A percentile compares a stretch with the other conserved stretches of the same genome.
Conservation (phyloP, 257 asterid species). For the Verbena officinalis region DNA sequence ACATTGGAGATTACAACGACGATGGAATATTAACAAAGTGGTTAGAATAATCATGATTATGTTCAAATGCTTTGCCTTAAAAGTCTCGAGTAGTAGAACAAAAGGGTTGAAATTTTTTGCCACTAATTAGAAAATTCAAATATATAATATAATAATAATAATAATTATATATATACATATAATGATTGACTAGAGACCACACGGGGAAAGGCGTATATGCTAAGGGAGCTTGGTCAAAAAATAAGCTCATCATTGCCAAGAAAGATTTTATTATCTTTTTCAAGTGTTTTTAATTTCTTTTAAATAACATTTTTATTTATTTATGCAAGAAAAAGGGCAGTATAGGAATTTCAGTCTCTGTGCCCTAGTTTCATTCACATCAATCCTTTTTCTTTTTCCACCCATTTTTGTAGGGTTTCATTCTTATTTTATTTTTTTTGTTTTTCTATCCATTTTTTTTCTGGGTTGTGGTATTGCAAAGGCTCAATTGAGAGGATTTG, state of each 20-base stretch:
- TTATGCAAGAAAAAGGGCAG: slow-evolving; percentile 8
- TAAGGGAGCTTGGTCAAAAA: slow-evolving; percentile 39
- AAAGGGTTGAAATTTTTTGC: slow-evolving; percentile 25
- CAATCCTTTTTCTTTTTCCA: slow-evolving; percentile 16
- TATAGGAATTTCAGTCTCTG: slow-evolving; percentile 14
- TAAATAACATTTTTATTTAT: background rate
- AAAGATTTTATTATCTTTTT: background rate
- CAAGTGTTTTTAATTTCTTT: background rate
- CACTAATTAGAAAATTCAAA: background rate
- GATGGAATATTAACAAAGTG: slow-evolving; percentile 39
- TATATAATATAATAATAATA: no score
- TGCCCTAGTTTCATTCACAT: slow-evolving; percentile 13
- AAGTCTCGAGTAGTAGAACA: slow-evolving; percentile 24
- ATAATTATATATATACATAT: background rate
- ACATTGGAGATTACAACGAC: slow-evolving; percentile 39
- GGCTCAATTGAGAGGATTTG: no score
- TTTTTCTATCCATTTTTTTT: background rate
- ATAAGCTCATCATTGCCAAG: slow-evolving; percentile 40
- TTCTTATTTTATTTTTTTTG: background rate
- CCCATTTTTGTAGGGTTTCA: background rate
- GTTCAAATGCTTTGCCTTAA: slow-evolving; percentile 28
- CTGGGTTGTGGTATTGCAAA: no score
- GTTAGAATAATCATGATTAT: slow-evolving; percentile 25
- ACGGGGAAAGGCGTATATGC: slow-evolving; percentile 38
- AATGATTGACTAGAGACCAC: slow-evolving; percentile 35